phyloP scores from a whole-genome alignment of 257 asterid genomes.

The Galeopsis tetrahit region DNA sequence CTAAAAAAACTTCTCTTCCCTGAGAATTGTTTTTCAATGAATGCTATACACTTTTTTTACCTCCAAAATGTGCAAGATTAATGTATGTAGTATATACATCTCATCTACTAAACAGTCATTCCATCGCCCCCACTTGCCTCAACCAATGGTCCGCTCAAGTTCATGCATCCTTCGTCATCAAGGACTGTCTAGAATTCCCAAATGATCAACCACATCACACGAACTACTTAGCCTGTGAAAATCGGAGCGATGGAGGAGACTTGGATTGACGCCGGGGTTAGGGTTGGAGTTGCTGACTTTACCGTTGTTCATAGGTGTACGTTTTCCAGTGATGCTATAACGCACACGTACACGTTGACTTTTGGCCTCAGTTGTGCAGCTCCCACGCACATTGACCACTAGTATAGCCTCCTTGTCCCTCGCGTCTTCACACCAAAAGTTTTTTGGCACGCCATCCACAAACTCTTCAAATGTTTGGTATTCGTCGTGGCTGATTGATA shows the following conservation, averaged over 20 bases:
- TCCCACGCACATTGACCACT: slow-evolving; percentile 58
- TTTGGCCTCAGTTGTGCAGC: slow-evolving; percentile 60
- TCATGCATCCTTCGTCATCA: slow-evolving; percentile 42
- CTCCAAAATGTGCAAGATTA: slow-evolving; percentile 21
- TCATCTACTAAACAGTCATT: too few species aligned
- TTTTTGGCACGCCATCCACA: slow-evolving; percentile 85
- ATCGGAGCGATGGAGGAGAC: slow-evolving; percentile 77
- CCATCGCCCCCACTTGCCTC: too few species aligned
- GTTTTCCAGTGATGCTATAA: slow-evolving; percentile 71
- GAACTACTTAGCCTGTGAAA: slow-evolving; percentile 54
- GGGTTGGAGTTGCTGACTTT: slow-evolving; percentile 37
- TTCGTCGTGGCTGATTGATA: slow-evolving; percentile 73
- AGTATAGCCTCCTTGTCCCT: slow-evolving; percentile 90
- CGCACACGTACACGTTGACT: slow-evolving; percentile 82
- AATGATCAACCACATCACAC: slow-evolving; percentile 73
- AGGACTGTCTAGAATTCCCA: slow-evolving; percentile 63
- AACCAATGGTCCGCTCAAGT: not conserved
- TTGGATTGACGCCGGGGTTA: slow-evolving; percentile 35
- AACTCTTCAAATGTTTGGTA: slow-evolving; percentile 86
- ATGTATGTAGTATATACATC: not conserved
- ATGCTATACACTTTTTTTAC: slow-evolving; percentile 35
- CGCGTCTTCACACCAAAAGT: slow-evolving; percentile 92
- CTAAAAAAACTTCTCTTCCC: slow-evolving; percentile 50
- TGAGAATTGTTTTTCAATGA: slow-evolving; percentile 20
- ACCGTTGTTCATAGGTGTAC: slow-evolving; percentile 47